These are phyloP conservation scores for Austroboletus novae-zelandiae DNA, from an alignment of 1,284 basidiomycete species.

Conservation along the genomic window DNA sequence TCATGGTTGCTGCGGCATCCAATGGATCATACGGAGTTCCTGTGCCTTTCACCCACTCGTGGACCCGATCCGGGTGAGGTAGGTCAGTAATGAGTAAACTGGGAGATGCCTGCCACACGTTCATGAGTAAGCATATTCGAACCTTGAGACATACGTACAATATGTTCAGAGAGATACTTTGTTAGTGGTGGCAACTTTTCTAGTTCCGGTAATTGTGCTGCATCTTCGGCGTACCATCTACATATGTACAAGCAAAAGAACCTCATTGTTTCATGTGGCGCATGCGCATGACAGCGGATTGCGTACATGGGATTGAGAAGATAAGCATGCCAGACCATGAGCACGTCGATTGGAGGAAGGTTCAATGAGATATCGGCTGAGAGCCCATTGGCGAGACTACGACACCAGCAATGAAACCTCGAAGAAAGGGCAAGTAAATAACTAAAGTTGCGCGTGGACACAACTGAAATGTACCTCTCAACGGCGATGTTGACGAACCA, in stretches of 20 bases:
- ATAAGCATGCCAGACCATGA: constrained; percentile 49
- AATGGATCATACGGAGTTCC: constrained; percentile 32
- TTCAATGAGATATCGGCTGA: neutral
- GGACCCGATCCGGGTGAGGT: constrained; percentile 9
- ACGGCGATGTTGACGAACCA: constrained; percentile 31
- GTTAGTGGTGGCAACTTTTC: constrained; percentile 17
- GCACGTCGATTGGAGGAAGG: constrained; percentile 41
- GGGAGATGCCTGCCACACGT: constrained; percentile 6
- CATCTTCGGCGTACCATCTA: constrained; percentile 39
- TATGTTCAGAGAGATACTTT: constrained; percentile 7
- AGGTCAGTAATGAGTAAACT: constrained; percentile 14
- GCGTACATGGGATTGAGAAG: constrained; percentile 41
- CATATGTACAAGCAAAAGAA: neutral
- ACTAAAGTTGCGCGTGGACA: neutral
- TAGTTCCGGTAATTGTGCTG: constrained; percentile 10
- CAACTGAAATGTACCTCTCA: neutral
- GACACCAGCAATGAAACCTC: constrained; percentile 23
- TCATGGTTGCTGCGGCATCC: constrained; percentile 11
- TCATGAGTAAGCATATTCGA: constrained; percentile 3
- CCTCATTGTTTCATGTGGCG: neutral
- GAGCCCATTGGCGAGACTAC: neutral
- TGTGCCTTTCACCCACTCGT: constrained; percentile 27
- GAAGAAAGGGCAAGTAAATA: neutral
- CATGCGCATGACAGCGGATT: neutral
- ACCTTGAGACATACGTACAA: neutral